Percentiles rank a stretch among this genome's conserved stretches.
Conservation (phyloP, 129 eudicot species). For the Flaveria linearis region DNA sequence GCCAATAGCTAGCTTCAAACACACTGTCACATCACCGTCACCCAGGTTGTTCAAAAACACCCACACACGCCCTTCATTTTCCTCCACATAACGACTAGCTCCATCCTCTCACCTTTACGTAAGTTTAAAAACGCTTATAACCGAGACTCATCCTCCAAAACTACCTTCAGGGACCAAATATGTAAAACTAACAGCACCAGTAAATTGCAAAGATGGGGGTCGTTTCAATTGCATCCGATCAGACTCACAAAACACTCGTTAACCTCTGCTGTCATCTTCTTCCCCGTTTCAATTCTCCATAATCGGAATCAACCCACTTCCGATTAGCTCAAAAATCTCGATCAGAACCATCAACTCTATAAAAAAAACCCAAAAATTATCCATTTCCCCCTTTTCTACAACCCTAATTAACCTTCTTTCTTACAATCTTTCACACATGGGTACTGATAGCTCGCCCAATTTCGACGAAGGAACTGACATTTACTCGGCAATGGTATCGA, state of each 20-base stretch:
- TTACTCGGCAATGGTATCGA: slow-evolving; percentile 36
- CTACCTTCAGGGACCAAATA: not conserved
- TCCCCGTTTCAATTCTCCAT: slow-evolving; percentile 33
- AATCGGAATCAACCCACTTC: slow-evolving; percentile 10
- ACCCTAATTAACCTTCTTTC: slow-evolving; percentile 31
- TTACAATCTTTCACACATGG: slow-evolving; percentile 33
- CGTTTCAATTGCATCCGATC: slow-evolving; percentile 38
- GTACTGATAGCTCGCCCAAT: slow-evolving; percentile 40
- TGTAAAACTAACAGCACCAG: slow-evolving; percentile 7
- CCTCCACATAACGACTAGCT: too few relatives aligned
- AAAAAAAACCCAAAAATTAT: slow-evolving; percentile 7
- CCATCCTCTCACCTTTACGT: too few relatives aligned
- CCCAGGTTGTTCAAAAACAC: too few relatives aligned
- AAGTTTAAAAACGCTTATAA: too few relatives aligned
- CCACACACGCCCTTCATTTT: too few relatives aligned
- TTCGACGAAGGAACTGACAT: slow-evolving; percentile 41
- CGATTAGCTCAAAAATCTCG: slow-evolving; percentile 21
- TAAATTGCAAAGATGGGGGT: slow-evolving; percentile 25
- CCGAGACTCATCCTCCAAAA: too few relatives aligned
- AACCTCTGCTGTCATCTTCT: slow-evolving; percentile 20
- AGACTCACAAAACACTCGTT: slow-evolving; percentile 8
- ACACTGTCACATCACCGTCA: too few relatives aligned
- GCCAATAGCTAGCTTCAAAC: too few relatives aligned
- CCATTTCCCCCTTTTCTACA: slow-evolving; percentile 22
- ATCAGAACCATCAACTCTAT: slow-evolving; percentile 15